A percentile compares a stretch with the other conserved stretches of the same genome.
Evolutionary conservation across 1,139 yeast species (phyloP).

Genomic region (Saccharomyces hybrid): DNA sequence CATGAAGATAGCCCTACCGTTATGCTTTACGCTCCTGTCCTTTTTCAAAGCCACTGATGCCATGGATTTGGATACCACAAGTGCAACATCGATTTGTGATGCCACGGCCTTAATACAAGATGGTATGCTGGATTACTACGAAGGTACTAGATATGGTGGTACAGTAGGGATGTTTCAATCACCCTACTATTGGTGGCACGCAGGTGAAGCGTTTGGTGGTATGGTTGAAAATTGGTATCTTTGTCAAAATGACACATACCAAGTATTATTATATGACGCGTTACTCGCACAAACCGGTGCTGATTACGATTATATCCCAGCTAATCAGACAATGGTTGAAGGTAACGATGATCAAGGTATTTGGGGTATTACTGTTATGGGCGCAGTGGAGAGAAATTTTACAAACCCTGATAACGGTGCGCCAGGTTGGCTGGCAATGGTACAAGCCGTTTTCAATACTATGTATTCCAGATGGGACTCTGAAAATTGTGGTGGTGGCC

Average conservation of each 20-base stretch:
- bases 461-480: constrained; percentile 51
- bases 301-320: constrained; percentile 47
- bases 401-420: constrained; percentile 35
- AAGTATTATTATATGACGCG: constrained; percentile 39
- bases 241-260: constrained; percentile 43
- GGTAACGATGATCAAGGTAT: constrained; percentile 72
- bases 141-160: constrained; percentile 48
- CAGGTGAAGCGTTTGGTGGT: constrained; percentile 63
- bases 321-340: constrained; percentile 53
- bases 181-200: constrained; percentile 71
- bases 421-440: constrained; percentile 48
- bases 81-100: constrained; percentile 38
- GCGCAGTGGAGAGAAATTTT: constrained; percentile 56
- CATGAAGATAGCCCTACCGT: neutral
- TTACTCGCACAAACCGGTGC: constrained; percentile 50
- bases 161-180: constrained; percentile 50
- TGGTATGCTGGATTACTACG: constrained; percentile 55
- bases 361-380: constrained; percentile 58
- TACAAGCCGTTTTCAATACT: constrained; percentile 55
- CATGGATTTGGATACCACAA: constrained; percentile 29
- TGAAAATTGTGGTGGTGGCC: constrained; percentile 50
- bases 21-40: neutral
- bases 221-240: constrained; percentile 46
- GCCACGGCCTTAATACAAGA: constrained; percentile 43
- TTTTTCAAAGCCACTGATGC: constrained; percentile 4